A percentile compares a stretch with the other conserved stretches of the same genome.
Evolutionary conservation across 1,139 yeast species (phyloP).

Genomic region (Geotrichum klebahnii): DNA sequence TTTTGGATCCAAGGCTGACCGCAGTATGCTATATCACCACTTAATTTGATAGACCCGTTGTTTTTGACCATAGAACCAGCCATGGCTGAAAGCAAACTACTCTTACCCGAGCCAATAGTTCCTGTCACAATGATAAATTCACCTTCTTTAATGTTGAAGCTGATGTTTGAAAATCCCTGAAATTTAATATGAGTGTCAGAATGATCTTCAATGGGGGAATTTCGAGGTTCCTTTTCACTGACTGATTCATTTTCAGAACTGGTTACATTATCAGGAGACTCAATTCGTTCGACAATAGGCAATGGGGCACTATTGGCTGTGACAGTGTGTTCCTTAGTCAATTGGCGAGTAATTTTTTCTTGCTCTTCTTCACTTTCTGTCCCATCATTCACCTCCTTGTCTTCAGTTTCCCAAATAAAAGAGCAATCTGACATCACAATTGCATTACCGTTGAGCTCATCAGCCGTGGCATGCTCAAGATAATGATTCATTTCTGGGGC

Average conservation of each 20-base stretch:
- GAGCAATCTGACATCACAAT: slow-evolving; percentile 48
- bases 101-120: slow-evolving; percentile 66
- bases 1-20: slow-evolving; percentile 80
- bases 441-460: slow-evolving; percentile 41
- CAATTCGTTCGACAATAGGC: slow-evolving; percentile 35
- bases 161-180: slow-evolving; percentile 47
- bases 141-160: slow-evolving; percentile 47
- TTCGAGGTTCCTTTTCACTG: slow-evolving; percentile 26
- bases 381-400: slow-evolving; percentile 24
- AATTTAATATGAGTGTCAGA: slow-evolving; percentile 30
- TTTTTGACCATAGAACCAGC: slow-evolving; percentile 57
- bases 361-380: slow-evolving; percentile 24
- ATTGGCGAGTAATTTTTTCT: slow-evolving; percentile 24
- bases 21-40: slow-evolving; percentile 43
- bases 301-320: slow-evolving; percentile 29
- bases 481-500: slow-evolving; percentile 41
- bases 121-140: slow-evolving; percentile 71
- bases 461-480: slow-evolving; percentile 36
- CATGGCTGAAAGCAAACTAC: slow-evolving; percentile 58
- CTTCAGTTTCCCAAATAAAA: slow-evolving; percentile 65
- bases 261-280: neutral
- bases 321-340: slow-evolving; percentile 33
- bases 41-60: slow-evolving; percentile 47
- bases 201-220: slow-evolving; percentile 15
- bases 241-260: slow-evolving; percentile 6